Percentiles rank a stretch among this genome's conserved stretches.
phyloP scores from a whole-genome alignment of 768 basidiomycete species.

The Mycena indigotica region DNA sequence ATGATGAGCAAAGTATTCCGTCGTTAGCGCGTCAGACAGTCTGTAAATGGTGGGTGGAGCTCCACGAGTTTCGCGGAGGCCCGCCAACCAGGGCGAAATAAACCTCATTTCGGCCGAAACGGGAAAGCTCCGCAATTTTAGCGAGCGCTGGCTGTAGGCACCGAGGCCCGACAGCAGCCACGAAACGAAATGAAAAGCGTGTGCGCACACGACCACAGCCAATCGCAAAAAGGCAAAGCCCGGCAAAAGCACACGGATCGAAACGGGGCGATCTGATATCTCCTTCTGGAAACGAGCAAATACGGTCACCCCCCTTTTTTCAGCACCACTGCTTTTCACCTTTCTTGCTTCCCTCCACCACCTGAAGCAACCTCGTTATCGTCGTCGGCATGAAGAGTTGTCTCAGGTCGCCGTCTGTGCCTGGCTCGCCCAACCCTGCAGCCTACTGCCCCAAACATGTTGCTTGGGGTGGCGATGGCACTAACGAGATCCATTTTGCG shows the following conservation, averaged over 20 bases:
- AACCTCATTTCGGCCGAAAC: too few relatives aligned
- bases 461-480: constrained; percentile 56
- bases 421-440: constrained; percentile 22
- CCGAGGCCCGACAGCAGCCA: too few relatives aligned
- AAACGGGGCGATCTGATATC: not conserved
- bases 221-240: not conserved
- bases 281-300: not conserved
- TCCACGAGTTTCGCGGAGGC: too few relatives aligned
- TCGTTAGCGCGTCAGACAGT: too few relatives aligned
- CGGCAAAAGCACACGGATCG: not conserved
- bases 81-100: too few relatives aligned
- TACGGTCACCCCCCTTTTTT: not conserved
- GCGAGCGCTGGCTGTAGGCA: too few relatives aligned
- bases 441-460: constrained; percentile 54
- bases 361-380: not conserved
- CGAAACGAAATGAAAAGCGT: not conserved
- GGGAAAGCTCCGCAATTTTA: too few relatives aligned
- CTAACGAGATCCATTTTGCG: constrained; percentile 62
- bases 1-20: too few relatives aligned
- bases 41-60: too few relatives aligned
- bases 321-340: not conserved
- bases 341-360: too few relatives aligned
- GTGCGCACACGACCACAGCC: not conserved
- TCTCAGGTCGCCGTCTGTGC: constrained; percentile 34
- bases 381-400: constrained; percentile 39